Base-by-base conservation (phyloP, 495 filamentous ascomycete genomes). In the Trichoderma erinaceum region DNA sequence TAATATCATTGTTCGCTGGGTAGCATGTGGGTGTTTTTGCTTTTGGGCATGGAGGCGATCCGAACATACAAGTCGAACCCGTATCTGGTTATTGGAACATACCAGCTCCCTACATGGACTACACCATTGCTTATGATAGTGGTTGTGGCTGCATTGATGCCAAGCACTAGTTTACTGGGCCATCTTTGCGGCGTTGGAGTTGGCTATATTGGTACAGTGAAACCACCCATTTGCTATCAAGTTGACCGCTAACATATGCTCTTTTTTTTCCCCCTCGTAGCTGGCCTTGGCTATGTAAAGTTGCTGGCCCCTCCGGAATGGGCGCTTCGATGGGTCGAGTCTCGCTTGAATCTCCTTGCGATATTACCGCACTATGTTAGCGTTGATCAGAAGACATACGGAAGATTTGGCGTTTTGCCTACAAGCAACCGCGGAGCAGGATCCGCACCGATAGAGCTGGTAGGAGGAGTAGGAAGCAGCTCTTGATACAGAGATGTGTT, bases 311-410 rank as follows among this genome's bases (percentile, higher is more conserved):
- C 93, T 32, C 92, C 91, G 0, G 93, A 97, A 73, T 88, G 87
- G 79, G 77, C 88, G 32, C 79, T 96, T 48, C 83, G 93, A 63
- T 97, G 86, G 85, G 86, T 96, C 65, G 93, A 97, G 78, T 84
- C 85, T 23, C 96, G 91, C 75, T 72, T 96, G 66, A 94, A 96
- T 70, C 83, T 97, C 23, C 81, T 96, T 4, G 90, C 87, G 16
- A 83, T 91, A 68, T 77, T 97, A 46, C 92, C 93, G 18, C 90
- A 94, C 77, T 97, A 96, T 73, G 88, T 97, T 18, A 93, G 90
- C 23, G 86, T 97, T 15, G 93, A 97, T 73, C 93, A 97, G 75
- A 96, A 96, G 84, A 96, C 90, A n/a, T 96, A 92, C 73, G 93
- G 93, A n/a, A 84, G 93, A 63, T 96, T 94, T 73, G 93, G 93